Evolutionary conservation across 169 alveolate genomes (phyloP).

Genomic region (Neospora caninum): DNA sequence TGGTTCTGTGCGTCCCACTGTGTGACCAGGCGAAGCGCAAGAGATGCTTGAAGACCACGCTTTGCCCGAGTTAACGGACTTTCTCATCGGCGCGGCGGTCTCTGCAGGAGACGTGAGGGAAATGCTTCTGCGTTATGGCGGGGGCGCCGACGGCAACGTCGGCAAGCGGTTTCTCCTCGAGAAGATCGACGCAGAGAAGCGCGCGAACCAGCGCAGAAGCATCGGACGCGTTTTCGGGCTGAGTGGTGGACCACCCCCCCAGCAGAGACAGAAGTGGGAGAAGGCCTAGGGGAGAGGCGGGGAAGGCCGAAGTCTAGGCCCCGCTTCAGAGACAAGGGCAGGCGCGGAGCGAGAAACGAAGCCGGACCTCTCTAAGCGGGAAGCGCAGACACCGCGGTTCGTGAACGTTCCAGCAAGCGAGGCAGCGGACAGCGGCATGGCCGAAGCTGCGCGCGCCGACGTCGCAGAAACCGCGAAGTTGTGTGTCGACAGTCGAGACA

Average conservation of each 20-base stretch:
- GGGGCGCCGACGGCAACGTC: constrained; percentile 64
- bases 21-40: constrained; percentile 47
- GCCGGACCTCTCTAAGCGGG: too few species aligned
- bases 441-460: too few species aligned
- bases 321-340: background rate
- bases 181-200: constrained; percentile 55
- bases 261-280: constrained; percentile 1
- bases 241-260: constrained; percentile 13
- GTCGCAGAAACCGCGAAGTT: too few species aligned
- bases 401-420: too few species aligned
- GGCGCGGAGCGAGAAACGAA: background rate
- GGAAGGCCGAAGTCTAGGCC: too few species aligned
- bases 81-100: constrained; percentile 54
- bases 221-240: constrained; percentile 65
- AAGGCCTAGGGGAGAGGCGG: background rate
- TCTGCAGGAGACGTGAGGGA: constrained; percentile 67
- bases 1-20: background rate
- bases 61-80: constrained; percentile 42
- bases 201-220: constrained; percentile 58
- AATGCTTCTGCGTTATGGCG: constrained; percentile 53
- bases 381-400: too few species aligned
- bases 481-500: too few species aligned
- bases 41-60: constrained; percentile 49
- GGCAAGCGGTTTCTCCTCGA: constrained; percentile 64
- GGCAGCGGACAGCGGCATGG: too few species aligned